These are phyloP conservation scores for Vaccinium vitisidaea DNA, from an alignment of 148 eudicot species.

Conservation along the genomic window DNA sequence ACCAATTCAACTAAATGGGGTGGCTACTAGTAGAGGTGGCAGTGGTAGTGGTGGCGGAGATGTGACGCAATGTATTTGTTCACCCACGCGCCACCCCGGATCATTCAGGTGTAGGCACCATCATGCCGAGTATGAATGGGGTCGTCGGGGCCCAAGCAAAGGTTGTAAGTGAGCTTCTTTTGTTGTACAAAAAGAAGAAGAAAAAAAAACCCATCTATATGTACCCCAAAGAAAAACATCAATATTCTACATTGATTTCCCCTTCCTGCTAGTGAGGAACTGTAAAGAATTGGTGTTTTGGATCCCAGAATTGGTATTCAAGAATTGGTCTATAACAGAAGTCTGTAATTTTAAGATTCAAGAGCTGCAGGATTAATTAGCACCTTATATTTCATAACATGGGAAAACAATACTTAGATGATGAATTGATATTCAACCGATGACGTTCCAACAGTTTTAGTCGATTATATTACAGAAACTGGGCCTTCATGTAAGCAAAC, in stretches of 20 bases:
- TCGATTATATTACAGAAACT: not conserved
- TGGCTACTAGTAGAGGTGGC: not conserved
- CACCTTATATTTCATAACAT: not conserved
- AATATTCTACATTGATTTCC: not conserved
- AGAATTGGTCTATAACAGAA: not conserved
- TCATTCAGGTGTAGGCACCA: constrained; percentile 47
- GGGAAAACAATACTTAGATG: not conserved
- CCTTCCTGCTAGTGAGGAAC: not conserved
- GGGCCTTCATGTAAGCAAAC: not conserved
- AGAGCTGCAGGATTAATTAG: not conserved
- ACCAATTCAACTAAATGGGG: not conserved
- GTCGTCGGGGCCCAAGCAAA: not conserved
- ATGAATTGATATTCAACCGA: not conserved
- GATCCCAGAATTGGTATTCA: no score
- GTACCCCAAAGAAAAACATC: not conserved
- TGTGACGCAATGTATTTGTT: constrained; percentile 35
- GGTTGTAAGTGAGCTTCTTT: not conserved
- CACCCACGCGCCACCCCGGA: constrained; percentile 43
- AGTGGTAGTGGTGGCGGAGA: constrained; percentile 2
- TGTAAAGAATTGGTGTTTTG: not conserved
- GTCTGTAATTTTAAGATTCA: not conserved
- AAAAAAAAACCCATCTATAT: not conserved
- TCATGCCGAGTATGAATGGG: constrained; percentile 35
- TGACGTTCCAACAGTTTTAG: not conserved
- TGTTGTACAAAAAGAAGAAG: no score